These are phyloP conservation scores for Clavispora asparagi DNA, from an alignment of 805 yeast species.

Conservation along the genomic window DNA sequence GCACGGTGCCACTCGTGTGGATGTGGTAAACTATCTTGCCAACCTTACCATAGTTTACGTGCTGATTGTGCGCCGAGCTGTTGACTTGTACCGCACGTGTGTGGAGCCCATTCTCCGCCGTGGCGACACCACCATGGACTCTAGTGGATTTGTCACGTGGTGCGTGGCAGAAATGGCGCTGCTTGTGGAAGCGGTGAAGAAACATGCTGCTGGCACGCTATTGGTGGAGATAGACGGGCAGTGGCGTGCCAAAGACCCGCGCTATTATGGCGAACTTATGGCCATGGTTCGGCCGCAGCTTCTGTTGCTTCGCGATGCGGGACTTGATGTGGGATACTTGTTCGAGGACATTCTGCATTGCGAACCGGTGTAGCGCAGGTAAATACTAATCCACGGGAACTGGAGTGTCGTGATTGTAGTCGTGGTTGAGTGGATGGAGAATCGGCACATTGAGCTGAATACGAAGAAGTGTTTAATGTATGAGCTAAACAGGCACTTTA, in stretches of 20 bases:
- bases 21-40: slow-evolving; percentile 36
- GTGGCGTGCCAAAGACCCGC: slow-evolving; percentile 35
- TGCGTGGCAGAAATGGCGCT: slow-evolving; percentile 56
- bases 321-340: slow-evolving; percentile 71
- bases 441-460: too few species aligned
- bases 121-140: slow-evolving; percentile 22
- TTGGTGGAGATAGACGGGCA: slow-evolving; percentile 7
- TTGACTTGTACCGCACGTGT: slow-evolving; percentile 47
- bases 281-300: slow-evolving; percentile 54
- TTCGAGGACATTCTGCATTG: slow-evolving; percentile 37
- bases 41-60: slow-evolving; percentile 36
- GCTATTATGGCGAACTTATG: slow-evolving; percentile 50
- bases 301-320: slow-evolving; percentile 54
- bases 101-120: slow-evolving; percentile 36
- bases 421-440: too few species aligned
- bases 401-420: too few species aligned
- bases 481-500: too few species aligned
- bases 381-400: too few species aligned
- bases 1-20: slow-evolving; percentile 40
- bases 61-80: slow-evolving; percentile 42
- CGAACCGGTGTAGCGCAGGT: not conserved
- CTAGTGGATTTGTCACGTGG: slow-evolving; percentile 68
- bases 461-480: too few species aligned
- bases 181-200: slow-evolving; percentile 55
- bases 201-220: slow-evolving; percentile 63